Percentiles rank a stretch among this genome's conserved stretches.
These are phyloP conservation scores for Ziziphus jujuba DNA, from an alignment of 306 rosid genomes.

Conservation along the genomic window DNA sequence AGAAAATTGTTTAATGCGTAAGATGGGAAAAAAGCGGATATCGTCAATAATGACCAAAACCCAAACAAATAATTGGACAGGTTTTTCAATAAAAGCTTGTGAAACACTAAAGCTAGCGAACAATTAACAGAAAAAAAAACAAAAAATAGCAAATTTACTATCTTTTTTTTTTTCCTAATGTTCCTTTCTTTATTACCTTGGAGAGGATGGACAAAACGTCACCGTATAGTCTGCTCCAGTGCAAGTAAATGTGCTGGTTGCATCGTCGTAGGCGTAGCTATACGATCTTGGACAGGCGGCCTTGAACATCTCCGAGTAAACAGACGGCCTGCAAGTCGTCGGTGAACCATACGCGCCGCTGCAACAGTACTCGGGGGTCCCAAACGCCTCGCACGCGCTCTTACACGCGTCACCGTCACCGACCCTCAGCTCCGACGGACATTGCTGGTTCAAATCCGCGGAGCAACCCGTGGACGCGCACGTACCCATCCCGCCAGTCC, in stretches of 20 bases:
- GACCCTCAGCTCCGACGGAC: conserved; percentile 73
- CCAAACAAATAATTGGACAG: not conserved
- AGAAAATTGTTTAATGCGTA: not conserved
- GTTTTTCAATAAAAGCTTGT: not conserved
- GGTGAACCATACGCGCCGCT: conserved; percentile 62
- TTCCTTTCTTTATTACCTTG: conserved; percentile 37
- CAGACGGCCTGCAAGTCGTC: conserved; percentile 49
- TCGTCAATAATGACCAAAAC: not conserved
- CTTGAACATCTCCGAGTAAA: conserved; percentile 63
- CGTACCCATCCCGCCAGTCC: conserved; percentile 73
- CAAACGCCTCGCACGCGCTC: conserved; percentile 98
- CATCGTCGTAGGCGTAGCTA: conserved; percentile 62
- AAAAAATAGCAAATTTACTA: not conserved
- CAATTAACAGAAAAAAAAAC: not conserved
- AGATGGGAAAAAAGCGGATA: not conserved
- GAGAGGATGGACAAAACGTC: conserved; percentile 62
- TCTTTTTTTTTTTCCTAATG: not conserved
- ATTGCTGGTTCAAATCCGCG: conserved; percentile 73
- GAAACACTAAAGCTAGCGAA: conserved; percentile 1
- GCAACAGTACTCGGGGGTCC: conserved; percentile 78
- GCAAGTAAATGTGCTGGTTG: conserved; percentile 60
- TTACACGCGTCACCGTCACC: conserved; percentile 78
- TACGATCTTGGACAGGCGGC: conserved; percentile 59
- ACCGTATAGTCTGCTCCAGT: conserved; percentile 59
- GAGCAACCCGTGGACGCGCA: conserved; percentile 82